Evolutionary conservation across 1,284 basidiomycete genomes (phyloP), one percentile per base, ranked within the genome.

Genomic region (Xerocomus amazonicus): DNA sequence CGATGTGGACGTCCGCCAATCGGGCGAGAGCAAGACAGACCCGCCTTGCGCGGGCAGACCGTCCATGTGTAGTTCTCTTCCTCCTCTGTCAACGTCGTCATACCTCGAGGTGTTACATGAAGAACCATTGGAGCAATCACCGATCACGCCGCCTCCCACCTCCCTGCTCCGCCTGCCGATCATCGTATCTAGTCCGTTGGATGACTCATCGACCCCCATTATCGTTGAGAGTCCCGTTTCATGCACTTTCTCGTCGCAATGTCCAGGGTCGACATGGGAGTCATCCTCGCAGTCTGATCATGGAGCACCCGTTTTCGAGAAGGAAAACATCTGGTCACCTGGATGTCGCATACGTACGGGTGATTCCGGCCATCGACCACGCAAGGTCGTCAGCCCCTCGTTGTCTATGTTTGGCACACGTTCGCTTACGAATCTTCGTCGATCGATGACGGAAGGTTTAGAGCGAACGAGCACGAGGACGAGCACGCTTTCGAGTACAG

Each of bases 371-470:
- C 53, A 54, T 37, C 59, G 59, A 40, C 41, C 51, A 7, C 62
- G 50, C 36, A 52, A 29, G 33, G 16, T 17, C 1, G 34, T 43
- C 0, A 45, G 48, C 10, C 26, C 47, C 1, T 36, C 51, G 0
- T 35, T 65, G 1, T 55, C 61, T 10, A 59, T 54, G 27, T 49
- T 70, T 1, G 58, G 69, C 3, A 57, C 65, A 2, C 57, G 56
- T 8, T 72, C 73, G 4, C 52, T 74, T 8, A 61, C 61, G 34
- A 74, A 68, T 50, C 58, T 78, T 28, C 67, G 70, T 29, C 70
- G 70, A 23, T 71, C 75, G 0, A 60, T 76, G 9, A 63, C 66
- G 6, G 71, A 69, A 16, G 68, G 50, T 9, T 45, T 65, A 27
- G 14, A 27, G 43, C 31, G 45, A 4, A 50, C 48, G 16, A 62